Evolutionary conservation across 306 rosid species (phyloP).

Genomic region (Carpinus viminea): DNA sequence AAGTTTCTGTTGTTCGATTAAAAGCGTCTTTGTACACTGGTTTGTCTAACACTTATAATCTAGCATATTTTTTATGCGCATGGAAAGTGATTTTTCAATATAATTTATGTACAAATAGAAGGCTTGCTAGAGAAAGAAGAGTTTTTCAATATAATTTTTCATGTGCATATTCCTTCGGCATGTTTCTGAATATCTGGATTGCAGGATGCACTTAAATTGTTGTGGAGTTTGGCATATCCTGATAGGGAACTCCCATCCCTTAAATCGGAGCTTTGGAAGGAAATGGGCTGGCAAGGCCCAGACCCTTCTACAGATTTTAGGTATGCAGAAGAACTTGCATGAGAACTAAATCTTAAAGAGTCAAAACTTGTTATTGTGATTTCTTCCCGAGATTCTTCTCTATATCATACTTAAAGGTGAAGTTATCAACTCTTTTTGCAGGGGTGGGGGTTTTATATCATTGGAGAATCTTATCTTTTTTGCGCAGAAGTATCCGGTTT

Average conservation of each 20-base stretch:
- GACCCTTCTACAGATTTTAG: slow-evolving; percentile 99
- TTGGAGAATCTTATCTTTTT: slow-evolving; percentile 93
- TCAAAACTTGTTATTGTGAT: slow-evolving; percentile 8
- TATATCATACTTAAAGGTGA: not conserved
- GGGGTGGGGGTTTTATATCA: slow-evolving; percentile 96
- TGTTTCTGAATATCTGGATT: slow-evolving; percentile 15
- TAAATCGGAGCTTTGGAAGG: slow-evolving; percentile 93
- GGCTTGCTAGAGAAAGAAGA: not conserved
- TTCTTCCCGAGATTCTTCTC: not conserved
- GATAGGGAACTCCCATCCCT: slow-evolving; percentile 77
- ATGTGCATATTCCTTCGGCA: not conserved
- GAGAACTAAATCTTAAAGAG: not conserved
- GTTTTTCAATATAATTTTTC: not conserved
- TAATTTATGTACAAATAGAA: too few species aligned
- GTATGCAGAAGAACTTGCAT: slow-evolving; percentile 36
- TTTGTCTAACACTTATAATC: not conserved
- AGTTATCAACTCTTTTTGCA: slow-evolving; percentile 37
- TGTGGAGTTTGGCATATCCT: slow-evolving; percentile 94
- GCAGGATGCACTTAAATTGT: slow-evolving; percentile 76
- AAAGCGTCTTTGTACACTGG: slow-evolving; percentile 12
- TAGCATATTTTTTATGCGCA: not conserved
- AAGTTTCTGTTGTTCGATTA: slow-evolving; percentile 1
- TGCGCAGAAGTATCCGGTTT: slow-evolving; percentile 75
- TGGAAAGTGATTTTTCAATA: too few species aligned
- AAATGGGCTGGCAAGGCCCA: slow-evolving; percentile 99